A percentile compares a stretch with the other conserved stretches of the same genome.
Evolutionary conservation across 257 asterid genomes (phyloP).

Genomic region (Solanum habrochaites): DNA sequence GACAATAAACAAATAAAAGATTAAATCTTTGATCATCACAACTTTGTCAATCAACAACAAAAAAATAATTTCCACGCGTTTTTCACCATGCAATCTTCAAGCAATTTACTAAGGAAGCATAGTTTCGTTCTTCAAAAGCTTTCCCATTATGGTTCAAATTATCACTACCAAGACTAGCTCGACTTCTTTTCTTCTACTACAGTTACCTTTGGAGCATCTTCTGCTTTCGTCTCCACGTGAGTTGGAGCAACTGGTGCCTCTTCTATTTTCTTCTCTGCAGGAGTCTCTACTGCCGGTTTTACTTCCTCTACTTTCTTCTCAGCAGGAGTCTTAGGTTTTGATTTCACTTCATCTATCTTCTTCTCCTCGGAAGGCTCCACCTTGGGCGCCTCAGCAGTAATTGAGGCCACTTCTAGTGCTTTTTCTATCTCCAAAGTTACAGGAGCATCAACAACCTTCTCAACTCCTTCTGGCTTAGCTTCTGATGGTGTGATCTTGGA

Average conservation of each 20-base stretch:
- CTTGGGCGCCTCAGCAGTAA: neutral
- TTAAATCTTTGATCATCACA: neutral
- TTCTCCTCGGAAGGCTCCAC: neutral
- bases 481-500: neutral
- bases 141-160: neutral
- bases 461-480: conserved; percentile 2
- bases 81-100: neutral
- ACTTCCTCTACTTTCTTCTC: conserved; percentile 2
- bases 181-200: neutral
- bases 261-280: conserved; percentile 2
- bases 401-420: neutral
- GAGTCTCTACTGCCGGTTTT: neutral
- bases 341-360: conserved; percentile 3
- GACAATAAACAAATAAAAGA: neutral
- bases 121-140: neutral
- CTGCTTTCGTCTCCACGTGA: neutral
- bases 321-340: neutral
- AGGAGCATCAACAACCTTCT: conserved; percentile 1
- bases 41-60: neutral
- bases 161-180: neutral
- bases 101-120: neutral
- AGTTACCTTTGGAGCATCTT: neutral
- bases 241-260: neutral
- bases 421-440: conserved; percentile 1
- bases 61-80: neutral